phyloP scores from a whole-genome alignment of 495 filamentous ascomycete species.

The Trichoderma reesei region DNA sequence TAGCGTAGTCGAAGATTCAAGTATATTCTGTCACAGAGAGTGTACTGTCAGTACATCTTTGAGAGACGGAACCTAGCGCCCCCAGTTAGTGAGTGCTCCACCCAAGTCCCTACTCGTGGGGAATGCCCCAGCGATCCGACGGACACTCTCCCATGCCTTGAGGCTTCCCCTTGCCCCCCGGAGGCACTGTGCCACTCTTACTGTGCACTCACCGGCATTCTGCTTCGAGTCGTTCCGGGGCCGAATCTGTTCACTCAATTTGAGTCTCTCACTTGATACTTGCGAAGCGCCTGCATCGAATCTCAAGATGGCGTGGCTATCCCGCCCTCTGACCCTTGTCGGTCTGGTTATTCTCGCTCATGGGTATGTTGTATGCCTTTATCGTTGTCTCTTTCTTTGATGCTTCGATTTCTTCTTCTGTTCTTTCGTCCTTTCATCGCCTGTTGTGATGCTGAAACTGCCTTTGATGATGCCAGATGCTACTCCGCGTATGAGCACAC shows the following conservation, averaged over 20 bases:
- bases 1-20: background rate
- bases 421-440: constrained; percentile 17
- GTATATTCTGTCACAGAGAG: background rate
- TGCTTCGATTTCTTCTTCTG: background rate
- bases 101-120: background rate
- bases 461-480: constrained; percentile 40
- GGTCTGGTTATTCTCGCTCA: constrained; percentile 61
- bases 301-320: constrained; percentile 51
- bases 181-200: background rate
- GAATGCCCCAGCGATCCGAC: background rate
- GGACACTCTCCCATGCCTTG: background rate
- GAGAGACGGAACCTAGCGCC: background rate
- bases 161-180: background rate
- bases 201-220: background rate
- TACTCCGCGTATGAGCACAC: constrained; percentile 84
- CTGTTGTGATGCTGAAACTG: background rate
- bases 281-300: background rate
- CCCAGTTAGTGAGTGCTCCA: background rate
- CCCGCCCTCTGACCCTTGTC: constrained; percentile 51
- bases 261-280: background rate
- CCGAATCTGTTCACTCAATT: background rate
- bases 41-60: background rate
- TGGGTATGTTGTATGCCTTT: constrained; percentile 40
- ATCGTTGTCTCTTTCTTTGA: no score
- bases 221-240: background rate